Conservation (phyloP, 1,284 basidiomycete species). For the Cryptococcus sp. region DNA sequence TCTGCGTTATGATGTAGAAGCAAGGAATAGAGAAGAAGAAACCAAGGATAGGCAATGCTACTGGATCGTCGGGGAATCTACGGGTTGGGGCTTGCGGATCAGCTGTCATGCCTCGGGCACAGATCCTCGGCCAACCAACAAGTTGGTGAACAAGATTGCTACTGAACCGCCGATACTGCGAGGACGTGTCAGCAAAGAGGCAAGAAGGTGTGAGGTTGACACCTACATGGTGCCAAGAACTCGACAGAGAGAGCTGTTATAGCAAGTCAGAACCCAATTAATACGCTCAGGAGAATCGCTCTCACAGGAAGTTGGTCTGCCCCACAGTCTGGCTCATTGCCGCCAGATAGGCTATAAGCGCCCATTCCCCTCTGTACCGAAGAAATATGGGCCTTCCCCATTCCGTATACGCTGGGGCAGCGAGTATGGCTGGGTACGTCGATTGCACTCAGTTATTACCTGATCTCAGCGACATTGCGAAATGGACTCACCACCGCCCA, state of each 20-base stretch:
- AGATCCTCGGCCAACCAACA: constrained; percentile 37
- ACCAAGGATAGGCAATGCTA: constrained; percentile 77
- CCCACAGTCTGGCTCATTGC: constrained; percentile 82
- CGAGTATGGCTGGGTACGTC: constrained; percentile 63
- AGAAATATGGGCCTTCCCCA: constrained; percentile 74
- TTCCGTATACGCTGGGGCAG: constrained; percentile 83
- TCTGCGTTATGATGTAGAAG: constrained; percentile 81
- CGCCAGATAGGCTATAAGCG: constrained; percentile 86
- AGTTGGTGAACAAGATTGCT: constrained; percentile 68
- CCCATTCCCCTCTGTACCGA: constrained; percentile 87
- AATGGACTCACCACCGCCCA: constrained; percentile 50
- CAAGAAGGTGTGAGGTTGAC: not conserved
- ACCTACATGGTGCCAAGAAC: constrained; percentile 78
- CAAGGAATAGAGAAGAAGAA: constrained; percentile 90
- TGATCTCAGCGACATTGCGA: not conserved
- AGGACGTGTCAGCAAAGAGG: constrained; percentile 10
- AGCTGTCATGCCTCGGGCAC: not conserved
- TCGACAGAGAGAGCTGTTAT: constrained; percentile 59
- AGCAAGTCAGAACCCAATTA: not conserved
- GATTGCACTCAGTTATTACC: not conserved
- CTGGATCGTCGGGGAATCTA: constrained; percentile 60
- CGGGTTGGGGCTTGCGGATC: too few relatives aligned
- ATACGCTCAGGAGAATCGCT: constrained; percentile 45
- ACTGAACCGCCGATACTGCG: constrained; percentile 73
- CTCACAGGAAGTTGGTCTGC: constrained; percentile 77